A percentile compares a stretch with the other conserved stretches of the same genome.
Evolutionary conservation across 495 filamentous ascomycete genomes (phyloP).

Genomic region (Apodospora peruviana): DNA sequence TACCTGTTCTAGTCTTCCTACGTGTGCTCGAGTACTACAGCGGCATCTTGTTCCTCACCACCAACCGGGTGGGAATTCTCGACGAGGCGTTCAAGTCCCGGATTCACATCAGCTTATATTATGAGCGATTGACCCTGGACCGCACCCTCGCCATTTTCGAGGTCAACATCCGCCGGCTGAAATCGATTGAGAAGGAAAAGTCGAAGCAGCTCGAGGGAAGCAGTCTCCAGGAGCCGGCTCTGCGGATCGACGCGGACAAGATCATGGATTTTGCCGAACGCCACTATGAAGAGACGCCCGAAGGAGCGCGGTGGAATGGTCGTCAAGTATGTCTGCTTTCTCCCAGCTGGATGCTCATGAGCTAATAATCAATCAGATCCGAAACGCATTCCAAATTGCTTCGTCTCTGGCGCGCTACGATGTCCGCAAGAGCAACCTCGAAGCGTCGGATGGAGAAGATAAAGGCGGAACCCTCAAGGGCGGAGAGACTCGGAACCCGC

Average conservation of each 20-base stretch:
- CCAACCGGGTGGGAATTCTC: constrained; percentile 42
- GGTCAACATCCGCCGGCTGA: constrained; percentile 56
- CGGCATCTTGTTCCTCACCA: constrained; percentile 47
- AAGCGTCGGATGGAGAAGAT: background rate
- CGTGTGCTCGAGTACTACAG: constrained; percentile 48
- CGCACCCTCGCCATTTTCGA: constrained; percentile 78
- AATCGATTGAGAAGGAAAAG: constrained; percentile 51
- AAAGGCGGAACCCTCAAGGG: background rate
- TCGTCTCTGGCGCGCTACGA: constrained; percentile 57
- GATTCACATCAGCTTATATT: constrained; percentile 41
- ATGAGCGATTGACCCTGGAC: constrained; percentile 60
- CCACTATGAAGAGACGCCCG: constrained; percentile 44
- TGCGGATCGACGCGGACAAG: constrained; percentile 29
- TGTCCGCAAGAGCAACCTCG: background rate
- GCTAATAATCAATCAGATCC: too few species aligned
- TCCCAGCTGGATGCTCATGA: too few species aligned
- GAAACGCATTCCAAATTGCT: constrained; percentile 55
- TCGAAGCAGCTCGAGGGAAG: background rate
- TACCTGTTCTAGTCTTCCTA: constrained; percentile 34
- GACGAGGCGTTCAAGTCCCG: constrained; percentile 45
- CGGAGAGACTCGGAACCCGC: background rate
- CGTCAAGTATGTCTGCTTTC: too few species aligned
- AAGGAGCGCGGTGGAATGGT: constrained; percentile 40
- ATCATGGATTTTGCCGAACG: constrained; percentile 55
- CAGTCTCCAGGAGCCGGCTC: constrained; percentile 16